Evolutionary conservation across 306 rosid genomes (phyloP), one percentile per base, ranked within the genome.

Genomic region (Echinosophora koreensis): DNA sequence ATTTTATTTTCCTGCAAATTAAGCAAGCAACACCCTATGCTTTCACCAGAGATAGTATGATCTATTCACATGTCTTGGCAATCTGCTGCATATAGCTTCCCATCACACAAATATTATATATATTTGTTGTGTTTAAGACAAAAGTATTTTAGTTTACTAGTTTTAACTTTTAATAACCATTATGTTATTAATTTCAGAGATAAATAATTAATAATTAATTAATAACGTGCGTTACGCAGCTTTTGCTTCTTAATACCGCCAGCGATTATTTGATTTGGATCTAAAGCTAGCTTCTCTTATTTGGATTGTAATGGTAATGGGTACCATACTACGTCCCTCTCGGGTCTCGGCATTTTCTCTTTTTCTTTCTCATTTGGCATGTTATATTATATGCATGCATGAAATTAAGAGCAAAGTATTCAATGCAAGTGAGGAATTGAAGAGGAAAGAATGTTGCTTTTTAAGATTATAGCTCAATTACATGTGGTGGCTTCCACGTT

Each of bases 401-500:
- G 52, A 68, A 34, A n/a, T n/a, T n/a, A n/a, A 46, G 30, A 27
- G 34, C 69, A 68, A 46, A 32, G 57, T 41, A 38, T 34, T 57
- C 30, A 46, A 17, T 18, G 18, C 1, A 50, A 64, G 17, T 28
- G 37, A 60, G 51, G 44, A 78, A 32, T 22, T 69, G 65, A 52
- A 8, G 61, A 8, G 5, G 6, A 59, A 17, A 42, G 44, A 47
- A 27, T 69, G 63, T 50, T 78, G 71, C 44, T 68, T 73, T 58
- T 68, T 16, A 57, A 58, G 51, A 42, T n/a, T 34, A 67, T 49
- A 77, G 32, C 41, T 57, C 10, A 34, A 27, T 4, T 22, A 14
- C 35, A 66, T 65, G 17, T 17, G 56, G 81, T 67, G 76, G 41
- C 61, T n/a, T 55, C 69, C 50, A 68, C 47, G 51, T 77, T 67